Base-by-base conservation (phyloP, 495 filamentous ascomycete genomes). In the Penicillium salamii region DNA sequence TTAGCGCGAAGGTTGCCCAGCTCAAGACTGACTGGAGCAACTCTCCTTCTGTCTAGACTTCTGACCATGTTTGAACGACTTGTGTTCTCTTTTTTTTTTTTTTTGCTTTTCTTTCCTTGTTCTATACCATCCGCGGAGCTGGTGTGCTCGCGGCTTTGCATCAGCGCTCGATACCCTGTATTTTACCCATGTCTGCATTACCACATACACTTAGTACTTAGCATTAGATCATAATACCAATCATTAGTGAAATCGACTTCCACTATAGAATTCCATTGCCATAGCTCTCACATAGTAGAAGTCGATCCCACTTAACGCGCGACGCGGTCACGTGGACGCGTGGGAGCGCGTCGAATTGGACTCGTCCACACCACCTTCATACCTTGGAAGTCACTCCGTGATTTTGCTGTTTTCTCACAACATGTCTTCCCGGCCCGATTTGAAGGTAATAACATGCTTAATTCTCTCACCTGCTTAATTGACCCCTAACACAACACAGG, bases 381-480 rank as follows among this genome's bases (percentile, higher is more conserved):
- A 26, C 11, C 19, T 33, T 38, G 49, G 31, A 47, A 46, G 36
- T 49, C 23, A 39, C 29, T 40, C 21, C 18, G n/a, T n/a, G n/a
- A n/a, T n/a, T n/a, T n/a, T n/a, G n/a, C n/a, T n/a, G n/a, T 7
- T 49, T 43, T 40, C 53, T 54, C 48, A 45, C 59, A 80, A 51
- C 12, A 97, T 96, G 92, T 86, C 86, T 69, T 95, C 90, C 29
- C 77, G 92, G 57, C 92, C 92, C 42, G 92, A 97, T 61, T 69
- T 97, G 29, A 97, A 91, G 81, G 89, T 89, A 70, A n/a, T n/a
- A n/a, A n/a, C n/a, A n/a, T n/a, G n/a, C n/a, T n/a, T n/a, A n/a
- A n/a, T n/a, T n/a, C n/a, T n/a, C n/a, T n/a, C n/a, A n/a, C n/a
- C n/a, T n/a, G n/a, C n/a, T n/a, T n/a, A 29, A 26, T 5, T 8